phyloP scores from a whole-genome alignment of 2,329 filamentous ascomycete genomes.

The Fonsecaea nubica region DNA sequence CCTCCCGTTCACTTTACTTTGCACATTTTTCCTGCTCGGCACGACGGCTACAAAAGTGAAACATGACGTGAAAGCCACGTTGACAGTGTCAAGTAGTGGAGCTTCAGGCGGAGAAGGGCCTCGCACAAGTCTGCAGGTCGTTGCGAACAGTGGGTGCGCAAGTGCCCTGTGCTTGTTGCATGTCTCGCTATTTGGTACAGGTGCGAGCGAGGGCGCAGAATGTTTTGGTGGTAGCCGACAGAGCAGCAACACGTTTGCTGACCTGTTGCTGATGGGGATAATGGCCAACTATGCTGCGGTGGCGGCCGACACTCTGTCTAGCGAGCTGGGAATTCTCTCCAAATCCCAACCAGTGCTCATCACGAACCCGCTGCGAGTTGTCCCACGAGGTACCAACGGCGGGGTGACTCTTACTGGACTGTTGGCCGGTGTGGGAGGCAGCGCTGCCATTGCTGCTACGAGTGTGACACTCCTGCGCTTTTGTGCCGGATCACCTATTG shows the following conservation, averaged over 20 bases:
- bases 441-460: constrained; percentile 71
- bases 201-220: not conserved
- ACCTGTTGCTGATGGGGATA: constrained; percentile 69
- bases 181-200: constrained; percentile 28
- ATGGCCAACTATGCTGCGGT: constrained; percentile 89
- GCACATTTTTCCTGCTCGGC: constrained; percentile 85
- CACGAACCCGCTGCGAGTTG: constrained; percentile 73
- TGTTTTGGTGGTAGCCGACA: constrained; percentile 17
- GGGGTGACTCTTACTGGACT: constrained; percentile 81
- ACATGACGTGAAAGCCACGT: constrained; percentile 78
- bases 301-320: constrained; percentile 91
- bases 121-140: constrained; percentile 83
- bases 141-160: constrained; percentile 85
- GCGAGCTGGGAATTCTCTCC: constrained; percentile 91
- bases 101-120: constrained; percentile 76
- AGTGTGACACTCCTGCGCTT: constrained; percentile 68
- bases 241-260: constrained; percentile 40
- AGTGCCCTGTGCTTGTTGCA: constrained; percentile 64
- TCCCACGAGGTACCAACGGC: constrained; percentile 91
- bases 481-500: constrained; percentile 47
- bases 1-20: constrained; percentile 82
- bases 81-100: constrained; percentile 80
- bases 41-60: constrained; percentile 88
- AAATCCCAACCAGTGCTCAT: constrained; percentile 79
- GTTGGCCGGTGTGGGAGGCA: constrained; percentile 74